Percentiles rank a stretch among this genome's conserved stretches.
phyloP scores from a whole-genome alignment of 2,329 filamentous ascomycete species.

The Botrytis sinoallii region DNA sequence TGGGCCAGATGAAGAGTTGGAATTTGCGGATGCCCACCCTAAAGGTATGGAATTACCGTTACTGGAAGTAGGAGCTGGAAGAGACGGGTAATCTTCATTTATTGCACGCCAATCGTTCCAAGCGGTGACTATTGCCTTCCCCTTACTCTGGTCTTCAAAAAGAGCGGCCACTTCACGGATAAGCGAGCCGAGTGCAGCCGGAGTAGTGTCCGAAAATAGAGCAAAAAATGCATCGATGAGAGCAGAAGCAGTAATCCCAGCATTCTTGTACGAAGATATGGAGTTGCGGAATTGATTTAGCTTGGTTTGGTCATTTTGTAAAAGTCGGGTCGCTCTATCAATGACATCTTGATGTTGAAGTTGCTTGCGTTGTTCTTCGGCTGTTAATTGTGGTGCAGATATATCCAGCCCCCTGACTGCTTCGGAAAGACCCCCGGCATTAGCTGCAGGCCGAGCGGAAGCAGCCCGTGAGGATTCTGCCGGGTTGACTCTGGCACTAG shows the following conservation, averaged over 20 bases:
- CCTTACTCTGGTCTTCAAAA: slow-evolving; percentile 78
- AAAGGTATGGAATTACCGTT: slow-evolving; percentile 35
- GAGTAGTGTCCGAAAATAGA: slow-evolving; percentile 74
- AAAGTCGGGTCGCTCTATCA: slow-evolving; percentile 76
- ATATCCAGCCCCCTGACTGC: slow-evolving; percentile 42
- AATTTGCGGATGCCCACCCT: slow-evolving; percentile 34
- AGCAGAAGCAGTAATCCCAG: slow-evolving; percentile 65
- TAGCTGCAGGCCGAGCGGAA: slow-evolving; percentile 23
- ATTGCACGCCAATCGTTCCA: slow-evolving; percentile 97
- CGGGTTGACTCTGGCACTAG: slow-evolving; percentile 28
- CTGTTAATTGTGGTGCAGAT: slow-evolving; percentile 52
- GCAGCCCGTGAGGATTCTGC: slow-evolving; percentile 20
- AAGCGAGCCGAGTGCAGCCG: slow-evolving; percentile 79
- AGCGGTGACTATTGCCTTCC: slow-evolving; percentile 69
- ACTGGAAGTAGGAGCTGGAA: slow-evolving; percentile 70
- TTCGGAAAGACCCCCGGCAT: slow-evolving; percentile 6
- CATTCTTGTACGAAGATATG: slow-evolving; percentile 74
- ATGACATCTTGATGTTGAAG: slow-evolving; percentile 81
- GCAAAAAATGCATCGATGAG: slow-evolving; percentile 86
- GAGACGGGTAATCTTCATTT: slow-evolving; percentile 89
- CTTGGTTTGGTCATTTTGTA: slow-evolving; percentile 74
- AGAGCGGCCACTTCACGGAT: slow-evolving; percentile 90
- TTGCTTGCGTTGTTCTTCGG: slow-evolving; percentile 77
- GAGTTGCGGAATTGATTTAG: slow-evolving; percentile 73
- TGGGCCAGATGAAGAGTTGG: slow-evolving; percentile 23